These are phyloP conservation scores for Begonia fuchsioides DNA, from an alignment of 306 rosid genomes.

Conservation along the genomic window DNA sequence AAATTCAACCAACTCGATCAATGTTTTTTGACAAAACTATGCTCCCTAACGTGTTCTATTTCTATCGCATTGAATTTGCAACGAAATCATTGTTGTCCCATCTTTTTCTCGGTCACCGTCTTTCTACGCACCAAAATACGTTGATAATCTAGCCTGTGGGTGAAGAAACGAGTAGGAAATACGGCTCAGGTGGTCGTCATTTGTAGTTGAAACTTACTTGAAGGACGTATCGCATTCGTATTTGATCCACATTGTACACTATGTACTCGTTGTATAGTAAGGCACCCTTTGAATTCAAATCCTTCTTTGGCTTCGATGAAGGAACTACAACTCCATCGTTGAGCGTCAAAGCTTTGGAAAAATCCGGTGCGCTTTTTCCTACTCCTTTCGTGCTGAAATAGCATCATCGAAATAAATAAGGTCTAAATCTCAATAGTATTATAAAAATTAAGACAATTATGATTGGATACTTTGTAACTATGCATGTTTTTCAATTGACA, in stretches of 20 bases:
- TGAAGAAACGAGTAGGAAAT: background rate
- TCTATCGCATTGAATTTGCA: conserved; percentile 1
- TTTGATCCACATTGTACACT: conserved; percentile 78
- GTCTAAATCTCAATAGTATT: conserved; percentile 5
- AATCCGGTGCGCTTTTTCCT: conserved; percentile 67
- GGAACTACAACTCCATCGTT: conserved; percentile 69
- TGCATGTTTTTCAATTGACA: no score
- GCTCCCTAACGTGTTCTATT: conserved; percentile 6
- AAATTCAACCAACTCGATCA: conserved; percentile 34
- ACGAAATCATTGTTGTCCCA: background rate
- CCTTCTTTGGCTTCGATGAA: conserved; percentile 41
- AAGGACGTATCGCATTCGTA: conserved; percentile 71
- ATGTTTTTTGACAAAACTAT: conserved; percentile 29
- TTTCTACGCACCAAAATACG: background rate
- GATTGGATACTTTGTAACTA: no score
- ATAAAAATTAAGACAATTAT: no score
- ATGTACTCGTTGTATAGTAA: conserved; percentile 76
- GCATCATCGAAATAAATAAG: background rate
- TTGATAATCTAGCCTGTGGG: background rate
- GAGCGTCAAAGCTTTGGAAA: conserved; percentile 38
- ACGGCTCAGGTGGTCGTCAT: conserved; percentile 7
- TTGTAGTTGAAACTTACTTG: conserved; percentile 61
- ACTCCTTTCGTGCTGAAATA: conserved; percentile 75
- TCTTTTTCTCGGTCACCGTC: background rate
- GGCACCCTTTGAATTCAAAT: conserved; percentile 22